phyloP scores from a whole-genome alignment of 169 alveolate genomes.

The Cryptosporidium sp. region DNA sequence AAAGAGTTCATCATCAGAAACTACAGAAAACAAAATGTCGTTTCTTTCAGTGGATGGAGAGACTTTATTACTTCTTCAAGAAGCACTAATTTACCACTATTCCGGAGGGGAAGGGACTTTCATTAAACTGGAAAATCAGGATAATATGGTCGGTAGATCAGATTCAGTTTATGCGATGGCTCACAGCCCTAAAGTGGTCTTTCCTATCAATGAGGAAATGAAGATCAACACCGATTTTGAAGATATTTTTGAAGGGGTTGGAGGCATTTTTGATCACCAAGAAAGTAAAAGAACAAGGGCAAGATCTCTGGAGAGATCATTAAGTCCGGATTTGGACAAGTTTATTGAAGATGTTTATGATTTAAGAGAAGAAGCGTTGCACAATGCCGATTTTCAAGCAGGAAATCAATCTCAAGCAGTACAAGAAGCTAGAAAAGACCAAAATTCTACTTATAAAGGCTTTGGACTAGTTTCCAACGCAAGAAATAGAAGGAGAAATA shows the following conservation, averaged over 20 bases:
- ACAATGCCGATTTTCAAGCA: neutral
- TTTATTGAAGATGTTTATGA: slow-evolving; percentile 20
- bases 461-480: neutral
- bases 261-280: neutral
- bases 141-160: neutral
- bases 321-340: slow-evolving; percentile 18
- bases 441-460: neutral
- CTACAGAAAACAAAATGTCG: neutral
- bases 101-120: slow-evolving; percentile 19
- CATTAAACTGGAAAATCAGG: neutral
- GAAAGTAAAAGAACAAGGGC: neutral
- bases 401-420: neutral
- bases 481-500: neutral
- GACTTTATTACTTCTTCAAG: slow-evolving; percentile 28
- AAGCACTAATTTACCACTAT: neutral
- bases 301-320: slow-evolving; percentile 59
- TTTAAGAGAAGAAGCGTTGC: neutral
- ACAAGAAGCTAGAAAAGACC: neutral
- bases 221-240: neutral
- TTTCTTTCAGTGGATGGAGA: slow-evolving; percentile 14
- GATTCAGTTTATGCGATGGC: neutral
- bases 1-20: neutral
- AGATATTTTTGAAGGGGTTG: slow-evolving; percentile 52
- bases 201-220: neutral
- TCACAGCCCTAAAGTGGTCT: neutral